Conservation (phyloP, 1,284 basidiomycete species). For the Ustilago curta region DNA sequence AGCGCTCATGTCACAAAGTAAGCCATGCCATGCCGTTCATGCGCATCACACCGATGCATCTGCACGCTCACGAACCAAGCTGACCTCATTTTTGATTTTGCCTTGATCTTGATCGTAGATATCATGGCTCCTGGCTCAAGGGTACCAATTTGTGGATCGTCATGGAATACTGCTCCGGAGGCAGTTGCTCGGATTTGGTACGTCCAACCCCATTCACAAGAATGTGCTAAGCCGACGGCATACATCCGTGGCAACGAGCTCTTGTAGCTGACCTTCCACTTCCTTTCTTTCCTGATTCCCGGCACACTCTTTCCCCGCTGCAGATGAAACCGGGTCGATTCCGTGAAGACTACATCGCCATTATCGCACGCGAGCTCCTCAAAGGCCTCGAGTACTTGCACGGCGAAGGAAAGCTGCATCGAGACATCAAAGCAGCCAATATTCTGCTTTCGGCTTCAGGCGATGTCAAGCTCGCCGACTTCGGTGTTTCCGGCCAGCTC, state of each 20-base stretch:
- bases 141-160: slow-evolving; percentile 96
- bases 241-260: slow-evolving; percentile 6
- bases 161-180: slow-evolving; percentile 86
- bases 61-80: not conserved
- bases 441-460: slow-evolving; percentile 91
- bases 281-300: slow-evolving; percentile 1
- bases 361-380: slow-evolving; percentile 90
- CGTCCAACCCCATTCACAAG: slow-evolving; percentile 27
- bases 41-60: not conserved
- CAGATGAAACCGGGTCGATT: slow-evolving; percentile 98
- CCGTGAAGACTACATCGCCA: slow-evolving; percentile 97
- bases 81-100: not conserved
- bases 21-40: slow-evolving; percentile 20
- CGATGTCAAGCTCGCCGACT: slow-evolving; percentile 98
- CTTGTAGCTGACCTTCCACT: slow-evolving; percentile 19
- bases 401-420: slow-evolving; percentile 93
- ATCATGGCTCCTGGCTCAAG: slow-evolving; percentile 94
- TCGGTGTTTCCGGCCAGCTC: slow-evolving; percentile 98
- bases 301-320: not conserved
- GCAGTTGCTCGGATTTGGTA: slow-evolving; percentile 73
- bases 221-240: not conserved
- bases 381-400: slow-evolving; percentile 95
- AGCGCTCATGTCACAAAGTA: slow-evolving; percentile 92
- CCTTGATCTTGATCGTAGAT: slow-evolving; percentile 73
- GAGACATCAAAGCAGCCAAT: slow-evolving; percentile 98